Conservation (phyloP, 345 rosid species). For the Lenwebbia sp. region DNA sequence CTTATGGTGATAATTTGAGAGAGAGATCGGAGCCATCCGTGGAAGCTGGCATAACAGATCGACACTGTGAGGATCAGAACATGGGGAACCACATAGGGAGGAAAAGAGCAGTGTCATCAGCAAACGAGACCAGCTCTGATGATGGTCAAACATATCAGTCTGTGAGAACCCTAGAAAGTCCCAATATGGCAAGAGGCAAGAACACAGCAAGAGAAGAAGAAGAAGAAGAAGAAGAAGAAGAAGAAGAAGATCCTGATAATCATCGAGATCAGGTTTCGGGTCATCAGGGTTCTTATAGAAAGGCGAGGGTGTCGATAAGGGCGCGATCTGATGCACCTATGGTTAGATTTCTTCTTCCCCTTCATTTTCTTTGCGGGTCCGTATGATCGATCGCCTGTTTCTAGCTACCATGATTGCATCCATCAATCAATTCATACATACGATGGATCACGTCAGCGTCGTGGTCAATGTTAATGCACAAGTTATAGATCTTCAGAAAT, state of each 20-base stretch:
- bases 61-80: not conserved
- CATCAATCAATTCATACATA: not conserved
- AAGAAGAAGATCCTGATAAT: not conserved
- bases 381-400: not conserved
- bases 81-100: not conserved
- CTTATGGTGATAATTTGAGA: not conserved
- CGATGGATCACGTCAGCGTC: not conserved
- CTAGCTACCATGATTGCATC: not conserved
- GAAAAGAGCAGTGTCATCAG: not conserved
- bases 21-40: not conserved
- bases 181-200: not conserved
- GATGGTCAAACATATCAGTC: not conserved
- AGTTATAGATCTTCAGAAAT: not conserved
- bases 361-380: not conserved
- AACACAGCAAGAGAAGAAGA: not conserved
- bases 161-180: not conserved
- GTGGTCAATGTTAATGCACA: not conserved
- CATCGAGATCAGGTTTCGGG: not conserved
- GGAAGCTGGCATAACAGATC: not conserved
- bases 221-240: not conserved
- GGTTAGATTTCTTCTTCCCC: conserved; percentile 8
- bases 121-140: not conserved
- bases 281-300: conserved; percentile 30
- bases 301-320: conserved; percentile 57
- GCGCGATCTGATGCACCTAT: conserved; percentile 43